These are phyloP conservation scores for Paratinospora sagittata DNA, from an alignment of 164 flowering plant species.

Conservation along the genomic window DNA sequence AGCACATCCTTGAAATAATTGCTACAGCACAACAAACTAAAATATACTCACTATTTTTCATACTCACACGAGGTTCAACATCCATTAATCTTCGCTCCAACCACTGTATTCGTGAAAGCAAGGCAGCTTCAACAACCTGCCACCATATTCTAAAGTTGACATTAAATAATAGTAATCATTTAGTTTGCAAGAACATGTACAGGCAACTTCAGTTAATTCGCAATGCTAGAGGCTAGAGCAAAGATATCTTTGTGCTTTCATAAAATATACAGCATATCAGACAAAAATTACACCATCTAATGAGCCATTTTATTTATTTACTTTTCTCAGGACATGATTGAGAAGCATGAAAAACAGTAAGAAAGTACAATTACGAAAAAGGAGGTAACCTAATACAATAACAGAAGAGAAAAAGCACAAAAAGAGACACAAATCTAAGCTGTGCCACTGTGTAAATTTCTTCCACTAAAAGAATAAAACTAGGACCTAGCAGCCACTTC, in stretches of 20 bases:
- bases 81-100: slow-evolving; percentile 71
- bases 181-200: not conserved
- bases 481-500: too few species aligned
- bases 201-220: not conserved
- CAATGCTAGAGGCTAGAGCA: not conserved
- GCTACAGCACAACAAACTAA: slow-evolving; percentile 5
- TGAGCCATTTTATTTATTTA: too few species aligned
- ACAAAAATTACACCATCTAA: not conserved
- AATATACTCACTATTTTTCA: slow-evolving; percentile 43
- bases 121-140: slow-evolving; percentile 96
- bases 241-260: too few species aligned
- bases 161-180: not conserved
- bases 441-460: too few species aligned
- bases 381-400: too few species aligned
- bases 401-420: too few species aligned
- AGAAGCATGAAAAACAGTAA: too few species aligned
- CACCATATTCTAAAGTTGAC: slow-evolving; percentile 1
- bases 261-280: not conserved
- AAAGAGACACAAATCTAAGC: too few species aligned
- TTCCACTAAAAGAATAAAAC: too few species aligned
- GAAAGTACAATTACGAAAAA: too few species aligned
- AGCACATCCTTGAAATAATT: not conserved
- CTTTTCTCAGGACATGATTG: too few species aligned
- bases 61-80: slow-evolving; percentile 99
- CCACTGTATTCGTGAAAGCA: slow-evolving; percentile 79